Evolutionary conservation across 768 basidiomycete species (phyloP).

Genomic region (Mycena latifolia): DNA sequence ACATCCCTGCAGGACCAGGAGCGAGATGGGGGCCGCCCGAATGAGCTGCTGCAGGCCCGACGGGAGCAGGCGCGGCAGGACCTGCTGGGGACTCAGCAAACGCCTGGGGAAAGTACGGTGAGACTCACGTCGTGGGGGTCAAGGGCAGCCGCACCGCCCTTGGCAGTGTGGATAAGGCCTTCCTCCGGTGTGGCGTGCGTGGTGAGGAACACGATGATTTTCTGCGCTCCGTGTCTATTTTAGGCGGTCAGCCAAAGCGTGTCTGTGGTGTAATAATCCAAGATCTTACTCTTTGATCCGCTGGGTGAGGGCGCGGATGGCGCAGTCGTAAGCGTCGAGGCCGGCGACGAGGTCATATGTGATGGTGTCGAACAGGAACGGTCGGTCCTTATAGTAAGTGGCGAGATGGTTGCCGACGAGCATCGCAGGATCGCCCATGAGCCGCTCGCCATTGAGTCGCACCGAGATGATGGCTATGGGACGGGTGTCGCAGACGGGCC

Average conservation of each 20-base stretch:
- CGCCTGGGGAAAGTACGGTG: too few species aligned
- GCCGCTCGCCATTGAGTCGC: background rate
- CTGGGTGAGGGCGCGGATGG: background rate
- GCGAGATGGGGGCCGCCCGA: background rate
- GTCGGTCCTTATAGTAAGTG: background rate
- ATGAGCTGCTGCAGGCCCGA: background rate
- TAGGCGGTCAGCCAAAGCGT: background rate
- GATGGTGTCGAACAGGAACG: background rate
- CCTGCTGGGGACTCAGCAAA: background rate
- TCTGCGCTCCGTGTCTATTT: background rate
- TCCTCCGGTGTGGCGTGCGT: background rate
- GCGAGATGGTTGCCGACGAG: background rate
- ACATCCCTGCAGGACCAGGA: background rate
- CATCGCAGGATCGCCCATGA: background rate
- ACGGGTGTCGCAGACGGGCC: background rate
- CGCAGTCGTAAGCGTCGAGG: background rate
- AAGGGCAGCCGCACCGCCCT: background rate
- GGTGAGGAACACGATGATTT: constrained; percentile 1
- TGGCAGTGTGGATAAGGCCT: background rate
- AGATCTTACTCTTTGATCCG: background rate
- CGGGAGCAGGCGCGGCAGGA: background rate
- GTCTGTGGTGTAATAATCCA: too few species aligned
- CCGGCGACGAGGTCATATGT: background rate
- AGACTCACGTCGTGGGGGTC: too few species aligned
- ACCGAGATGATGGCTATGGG: background rate